Conservation (phyloP, 768 basidiomycete genomes). For the Auriscalpium microsporum region DNA sequence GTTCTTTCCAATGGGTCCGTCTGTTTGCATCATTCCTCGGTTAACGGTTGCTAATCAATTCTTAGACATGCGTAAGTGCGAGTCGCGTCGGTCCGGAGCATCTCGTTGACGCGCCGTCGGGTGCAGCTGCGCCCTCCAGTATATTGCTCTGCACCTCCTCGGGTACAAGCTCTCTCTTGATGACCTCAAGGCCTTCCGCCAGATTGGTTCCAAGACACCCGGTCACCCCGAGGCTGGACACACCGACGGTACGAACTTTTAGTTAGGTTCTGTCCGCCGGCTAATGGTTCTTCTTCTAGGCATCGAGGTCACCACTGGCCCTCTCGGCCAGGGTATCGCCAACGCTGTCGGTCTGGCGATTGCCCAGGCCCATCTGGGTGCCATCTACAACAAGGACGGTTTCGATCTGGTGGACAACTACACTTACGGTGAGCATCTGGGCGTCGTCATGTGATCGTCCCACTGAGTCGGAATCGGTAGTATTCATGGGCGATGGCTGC, state of each 20-base stretch:
- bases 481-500: slow-evolving; percentile 92
- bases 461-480: slow-evolving; percentile 26
- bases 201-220: slow-evolving; percentile 82
- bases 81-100: neutral
- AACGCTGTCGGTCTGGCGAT: slow-evolving; percentile 93
- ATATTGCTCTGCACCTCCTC: slow-evolving; percentile 82
- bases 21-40: neutral
- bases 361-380: slow-evolving; percentile 83
- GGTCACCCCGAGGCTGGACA: slow-evolving; percentile 82
- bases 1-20: slow-evolving; percentile 91
- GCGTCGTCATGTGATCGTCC: too few relatives aligned
- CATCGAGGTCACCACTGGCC: slow-evolving; percentile 91
- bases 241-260: slow-evolving; percentile 42
- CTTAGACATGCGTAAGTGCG: slow-evolving; percentile 64
- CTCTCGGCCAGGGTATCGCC: slow-evolving; percentile 90
- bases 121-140: slow-evolving; percentile 83
- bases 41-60: neutral
- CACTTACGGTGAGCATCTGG: slow-evolving; percentile 64
- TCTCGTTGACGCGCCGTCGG: neutral
- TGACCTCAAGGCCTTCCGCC: slow-evolving; percentile 90
- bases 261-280: neutral
- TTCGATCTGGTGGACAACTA: slow-evolving; percentile 80
- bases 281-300: slow-evolving; percentile 28
- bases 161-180: slow-evolving; percentile 91
- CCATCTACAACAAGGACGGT: slow-evolving; percentile 82